A percentile compares a stretch with the other conserved stretches of the same genome.
phyloP scores from a whole-genome alignment of 176 grass and related monocot genomes.

The Zoysia japonica region DNA sequence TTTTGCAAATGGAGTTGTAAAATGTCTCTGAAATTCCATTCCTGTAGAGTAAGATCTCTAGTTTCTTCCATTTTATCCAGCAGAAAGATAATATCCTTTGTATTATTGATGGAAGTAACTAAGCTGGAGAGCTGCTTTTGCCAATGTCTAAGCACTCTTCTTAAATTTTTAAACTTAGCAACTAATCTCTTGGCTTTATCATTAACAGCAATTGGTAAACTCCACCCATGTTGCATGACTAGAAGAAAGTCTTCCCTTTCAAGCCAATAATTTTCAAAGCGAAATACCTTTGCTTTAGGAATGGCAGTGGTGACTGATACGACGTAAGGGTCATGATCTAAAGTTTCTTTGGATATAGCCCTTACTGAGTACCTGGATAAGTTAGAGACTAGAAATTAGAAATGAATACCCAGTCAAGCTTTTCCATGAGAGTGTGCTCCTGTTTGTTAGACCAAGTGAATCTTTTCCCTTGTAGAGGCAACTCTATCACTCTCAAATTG shows the following conservation, averaged over 20 bases:
- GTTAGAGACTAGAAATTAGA: background rate
- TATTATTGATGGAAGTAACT: background rate
- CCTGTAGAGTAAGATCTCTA: background rate
- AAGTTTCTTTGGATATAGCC: background rate
- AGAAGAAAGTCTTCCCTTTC: background rate
- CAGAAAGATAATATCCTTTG: background rate
- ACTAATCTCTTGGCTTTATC: background rate
- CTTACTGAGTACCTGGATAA: background rate
- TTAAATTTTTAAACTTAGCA: background rate
- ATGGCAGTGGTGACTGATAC: background rate
- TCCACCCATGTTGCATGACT: background rate
- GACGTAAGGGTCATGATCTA: background rate
- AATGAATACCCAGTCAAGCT: background rate
- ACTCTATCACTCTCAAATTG: background rate
- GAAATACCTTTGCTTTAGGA: background rate
- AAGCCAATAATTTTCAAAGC: background rate
- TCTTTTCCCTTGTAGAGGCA: background rate
- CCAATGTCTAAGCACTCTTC: background rate
- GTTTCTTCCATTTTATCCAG: background rate
- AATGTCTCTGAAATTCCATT: background rate
- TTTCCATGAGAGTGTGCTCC: background rate
- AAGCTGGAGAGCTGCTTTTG: background rate
- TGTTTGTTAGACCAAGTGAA: background rate
- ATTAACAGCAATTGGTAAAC: accelerated
- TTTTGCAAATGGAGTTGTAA: background rate